phyloP scores from a whole-genome alignment of 495 filamentous ascomycete species.

The Aspergillus biplanus region DNA sequence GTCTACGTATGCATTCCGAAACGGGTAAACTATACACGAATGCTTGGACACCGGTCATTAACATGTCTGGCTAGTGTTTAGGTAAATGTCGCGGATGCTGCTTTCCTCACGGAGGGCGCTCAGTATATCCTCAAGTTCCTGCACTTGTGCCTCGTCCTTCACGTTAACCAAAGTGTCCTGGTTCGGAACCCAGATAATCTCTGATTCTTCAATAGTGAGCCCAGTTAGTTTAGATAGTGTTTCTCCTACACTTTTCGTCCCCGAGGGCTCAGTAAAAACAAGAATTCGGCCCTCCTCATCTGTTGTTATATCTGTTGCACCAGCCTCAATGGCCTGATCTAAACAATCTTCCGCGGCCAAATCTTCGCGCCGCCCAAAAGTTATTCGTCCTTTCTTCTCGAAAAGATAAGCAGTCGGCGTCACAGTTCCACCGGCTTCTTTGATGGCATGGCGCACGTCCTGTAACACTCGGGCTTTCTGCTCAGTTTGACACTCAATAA shows the following conservation, averaged over 20 bases:
- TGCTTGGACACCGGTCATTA: constrained; percentile 19
- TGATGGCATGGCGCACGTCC: constrained; percentile 69
- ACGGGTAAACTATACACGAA: constrained; percentile 20
- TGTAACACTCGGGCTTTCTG: constrained; percentile 71
- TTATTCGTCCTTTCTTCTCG: constrained; percentile 70
- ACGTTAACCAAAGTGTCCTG: constrained; percentile 70
- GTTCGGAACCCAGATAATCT: constrained; percentile 87
- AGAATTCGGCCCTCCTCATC: constrained; percentile 71
- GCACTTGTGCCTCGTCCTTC: constrained; percentile 54
- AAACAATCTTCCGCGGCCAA: constrained; percentile 73
- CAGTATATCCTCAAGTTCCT: constrained; percentile 53
- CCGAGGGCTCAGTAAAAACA: constrained; percentile 73
- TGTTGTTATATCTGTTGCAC: constrained; percentile 76
- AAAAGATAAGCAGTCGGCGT: constrained; percentile 85
- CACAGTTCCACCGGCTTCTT: constrained; percentile 65
- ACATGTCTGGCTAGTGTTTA: constrained; percentile 53
- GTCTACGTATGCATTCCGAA: background rate
- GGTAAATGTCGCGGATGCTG: constrained; percentile 69
- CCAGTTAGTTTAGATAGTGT: constrained; percentile 58
- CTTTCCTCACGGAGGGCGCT: constrained; percentile 57
- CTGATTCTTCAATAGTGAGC: constrained; percentile 67
- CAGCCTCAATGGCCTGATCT: constrained; percentile 83
- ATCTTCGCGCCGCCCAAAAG: constrained; percentile 65
- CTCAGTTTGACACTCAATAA: constrained; percentile 86
- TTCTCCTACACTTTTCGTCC: constrained; percentile 67